Percentiles rank a stretch among this genome's conserved stretches.
Evolutionary conservation across 169 alveolate species (phyloP).

Genomic region (Plasmodium knowlesi): DNA sequence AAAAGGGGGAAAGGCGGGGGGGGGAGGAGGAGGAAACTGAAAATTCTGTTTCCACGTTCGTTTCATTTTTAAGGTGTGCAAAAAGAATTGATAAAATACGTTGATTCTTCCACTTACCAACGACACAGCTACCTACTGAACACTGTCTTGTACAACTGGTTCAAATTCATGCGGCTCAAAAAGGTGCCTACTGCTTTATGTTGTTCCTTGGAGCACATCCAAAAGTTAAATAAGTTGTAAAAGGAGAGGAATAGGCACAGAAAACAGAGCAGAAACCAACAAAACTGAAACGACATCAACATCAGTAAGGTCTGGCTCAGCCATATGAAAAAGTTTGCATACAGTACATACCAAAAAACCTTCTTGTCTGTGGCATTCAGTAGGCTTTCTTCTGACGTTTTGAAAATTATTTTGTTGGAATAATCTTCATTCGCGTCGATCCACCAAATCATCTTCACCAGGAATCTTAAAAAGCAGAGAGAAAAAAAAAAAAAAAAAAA

Average conservation of each 20-base stretch:
- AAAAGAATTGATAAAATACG: neutral
- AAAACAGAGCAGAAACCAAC: constrained; percentile 67
- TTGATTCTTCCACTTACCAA: neutral
- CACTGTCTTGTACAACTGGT: constrained; percentile 15
- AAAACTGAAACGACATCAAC: constrained; percentile 68
- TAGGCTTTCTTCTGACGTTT: constrained; percentile 38
- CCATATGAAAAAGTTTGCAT: constrained; percentile 55
- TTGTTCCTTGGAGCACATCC: constrained; percentile 70
- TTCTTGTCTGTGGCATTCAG: constrained; percentile 37
- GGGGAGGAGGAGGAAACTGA: neutral
- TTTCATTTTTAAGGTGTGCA: neutral
- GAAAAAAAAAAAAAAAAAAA: neutral
- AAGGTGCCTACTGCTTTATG: constrained; percentile 28
- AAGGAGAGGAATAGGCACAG: constrained; percentile 49
- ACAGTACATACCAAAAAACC: constrained; percentile 63
- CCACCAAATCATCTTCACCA: constrained; percentile 77
- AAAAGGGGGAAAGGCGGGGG: neutral
- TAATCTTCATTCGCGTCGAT: constrained; percentile 56
- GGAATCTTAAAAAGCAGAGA: constrained; percentile 18
- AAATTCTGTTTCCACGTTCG: neutral
- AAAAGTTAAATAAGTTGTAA: constrained; percentile 54
- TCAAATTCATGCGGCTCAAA: constrained; percentile 32
- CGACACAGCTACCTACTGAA: neutral
- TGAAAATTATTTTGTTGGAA: constrained; percentile 65
- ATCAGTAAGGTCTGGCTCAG: constrained; percentile 56